Evolutionary conservation across 805 yeast genomes (phyloP), one percentile per base, ranked within the genome.

Genomic region (Barnettozyma californica): DNA sequence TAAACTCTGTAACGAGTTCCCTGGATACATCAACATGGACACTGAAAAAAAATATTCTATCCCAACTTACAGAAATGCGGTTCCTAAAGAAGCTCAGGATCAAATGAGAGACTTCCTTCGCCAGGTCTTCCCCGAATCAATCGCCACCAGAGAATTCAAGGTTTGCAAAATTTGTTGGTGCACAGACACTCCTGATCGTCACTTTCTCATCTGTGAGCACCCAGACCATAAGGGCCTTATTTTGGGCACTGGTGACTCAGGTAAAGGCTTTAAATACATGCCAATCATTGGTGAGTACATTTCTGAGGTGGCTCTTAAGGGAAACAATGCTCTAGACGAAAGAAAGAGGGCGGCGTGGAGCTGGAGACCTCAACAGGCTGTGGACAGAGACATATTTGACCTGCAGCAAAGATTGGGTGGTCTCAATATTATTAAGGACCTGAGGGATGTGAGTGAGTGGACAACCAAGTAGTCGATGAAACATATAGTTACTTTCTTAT

Each of bases 1-100:
- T 26, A 70, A 70, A 49, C 57, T 69, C 42, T 68, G 71, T 52
- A 69, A 69, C 49, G 74, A 70, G 52, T 69, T 68, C 44, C 71
- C 72, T 9, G 72, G 73, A 6, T 68, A 64, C 45, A 63, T 66
- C 45, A 62, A 68, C 51, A 35, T 52, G 33, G 49, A 53, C 11
- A 43, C 51, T 0, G 10, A 21, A 7, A 40, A 46, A 46, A 45
- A 41, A 1, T 67, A 37, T 10, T 37, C 71, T 3, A 44, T 62
- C n/a, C 73, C 72, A 14, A 25, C 58, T 2, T 64, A 65, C 49
- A 60, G 52, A 41, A 45, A 60, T 11, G 54, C 57, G 29, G 51
- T 68, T n/a, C 72, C 72, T 11, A 31, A 42, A 11, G 70, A 64
- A 42, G 69, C 73, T 5, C 66, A 61, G 38, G 41, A 39, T 6